A percentile compares a stretch with the other conserved stretches of the same genome.
Conservation (phyloP, 805 yeast species). For the Barnettozyma pratensis region DNA sequence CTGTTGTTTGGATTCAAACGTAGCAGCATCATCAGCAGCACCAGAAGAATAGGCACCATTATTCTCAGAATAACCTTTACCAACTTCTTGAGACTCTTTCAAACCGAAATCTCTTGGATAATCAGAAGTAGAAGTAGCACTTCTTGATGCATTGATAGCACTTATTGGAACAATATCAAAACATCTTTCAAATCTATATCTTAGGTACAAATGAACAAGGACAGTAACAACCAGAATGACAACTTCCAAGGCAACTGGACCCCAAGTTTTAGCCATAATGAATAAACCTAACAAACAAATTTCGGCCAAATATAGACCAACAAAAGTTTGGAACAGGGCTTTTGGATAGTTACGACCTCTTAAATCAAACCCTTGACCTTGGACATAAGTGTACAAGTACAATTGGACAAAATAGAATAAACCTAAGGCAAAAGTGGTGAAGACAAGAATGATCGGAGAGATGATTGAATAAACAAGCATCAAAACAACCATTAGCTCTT, state of each 20-base stretch:
- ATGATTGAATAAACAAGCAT: constrained; percentile 73
- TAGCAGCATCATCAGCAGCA: constrained; percentile 26
- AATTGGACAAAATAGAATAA: constrained; percentile 56
- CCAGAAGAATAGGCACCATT: constrained; percentile 7
- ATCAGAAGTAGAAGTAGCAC: constrained; percentile 33
- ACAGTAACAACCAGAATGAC: constrained; percentile 56
- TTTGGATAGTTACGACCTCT: constrained; percentile 72
- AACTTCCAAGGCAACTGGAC: constrained; percentile 65
- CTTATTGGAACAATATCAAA: constrained; percentile 68
- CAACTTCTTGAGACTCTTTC: constrained; percentile 49
- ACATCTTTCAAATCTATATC: constrained; percentile 55
- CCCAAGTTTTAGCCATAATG: constrained; percentile 77
- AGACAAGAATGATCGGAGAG: constrained; percentile 66
- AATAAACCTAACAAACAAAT: constrained; percentile 65
- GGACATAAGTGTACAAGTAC: constrained; percentile 61
- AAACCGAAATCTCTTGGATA: constrained; percentile 70
- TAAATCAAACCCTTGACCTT: constrained; percentile 49
- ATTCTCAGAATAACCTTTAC: constrained; percentile 31
- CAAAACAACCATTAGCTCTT: constrained; percentile 70
- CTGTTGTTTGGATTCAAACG: constrained; percentile 19
- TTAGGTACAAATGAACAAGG: constrained; percentile 51
- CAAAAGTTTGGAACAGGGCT: constrained; percentile 68
- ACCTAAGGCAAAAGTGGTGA: constrained; percentile 53
- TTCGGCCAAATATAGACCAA: constrained; percentile 67
- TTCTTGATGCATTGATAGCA: constrained; percentile 36